phyloP scores from a whole-genome alignment of 208 protist species.

The Plasmodiophora brassicae region DNA sequence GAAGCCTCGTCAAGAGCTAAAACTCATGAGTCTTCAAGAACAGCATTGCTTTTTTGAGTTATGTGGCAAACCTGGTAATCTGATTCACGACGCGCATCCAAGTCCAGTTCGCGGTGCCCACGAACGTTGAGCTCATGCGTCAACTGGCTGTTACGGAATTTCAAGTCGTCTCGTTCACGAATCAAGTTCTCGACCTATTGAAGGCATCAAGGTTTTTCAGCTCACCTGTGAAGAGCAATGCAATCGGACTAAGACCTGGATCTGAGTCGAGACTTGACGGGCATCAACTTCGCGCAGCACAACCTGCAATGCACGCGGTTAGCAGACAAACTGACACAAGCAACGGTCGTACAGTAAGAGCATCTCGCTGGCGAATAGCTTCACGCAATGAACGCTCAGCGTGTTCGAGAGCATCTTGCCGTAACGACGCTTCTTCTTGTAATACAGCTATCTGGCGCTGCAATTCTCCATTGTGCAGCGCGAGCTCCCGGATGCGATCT shows the following conservation, averaged over 20 bases:
- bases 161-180: background rate
- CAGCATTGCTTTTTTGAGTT: background rate
- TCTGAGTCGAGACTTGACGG: background rate
- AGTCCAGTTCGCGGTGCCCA: background rate
- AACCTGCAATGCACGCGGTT: background rate
- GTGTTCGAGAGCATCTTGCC: background rate
- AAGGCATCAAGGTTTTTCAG: background rate
- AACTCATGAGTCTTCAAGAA: background rate
- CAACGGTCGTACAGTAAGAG: background rate
- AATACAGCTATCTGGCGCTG: background rate
- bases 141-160: constrained; percentile 2
- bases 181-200: background rate
- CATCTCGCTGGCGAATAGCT: background rate
- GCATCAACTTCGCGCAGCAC: background rate
- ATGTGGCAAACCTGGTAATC: background rate
- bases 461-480: background rate
- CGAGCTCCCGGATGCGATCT: background rate
- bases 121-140: background rate
- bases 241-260: too few species aligned
- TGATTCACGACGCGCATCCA: background rate
- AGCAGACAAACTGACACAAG: background rate
- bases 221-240: background rate
- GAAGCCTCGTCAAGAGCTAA: background rate
- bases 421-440: background rate
- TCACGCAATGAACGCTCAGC: background rate